Conservation (phyloP, 2,329 filamentous ascomycete genomes). For the Nemania sp. region DNA sequence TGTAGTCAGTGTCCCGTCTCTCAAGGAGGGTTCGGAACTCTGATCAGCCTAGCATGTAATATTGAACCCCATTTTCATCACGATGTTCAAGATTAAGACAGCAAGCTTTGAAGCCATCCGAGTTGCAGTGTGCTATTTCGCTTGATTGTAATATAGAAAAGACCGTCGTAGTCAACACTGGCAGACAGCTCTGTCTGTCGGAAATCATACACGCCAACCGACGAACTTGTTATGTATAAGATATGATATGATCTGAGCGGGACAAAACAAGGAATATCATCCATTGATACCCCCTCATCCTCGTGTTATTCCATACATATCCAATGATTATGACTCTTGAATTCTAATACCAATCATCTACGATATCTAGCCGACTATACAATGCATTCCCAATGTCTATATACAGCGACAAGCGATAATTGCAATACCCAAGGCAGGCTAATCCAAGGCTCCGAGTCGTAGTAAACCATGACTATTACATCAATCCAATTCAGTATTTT, state of each 20-base stretch:
- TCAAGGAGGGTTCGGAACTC: slow-evolving; percentile 24
- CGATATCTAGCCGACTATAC: too few relatives aligned
- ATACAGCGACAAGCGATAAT: slow-evolving; percentile 6
- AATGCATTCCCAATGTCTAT: background rate
- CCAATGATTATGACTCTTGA: background rate
- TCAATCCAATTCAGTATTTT: too few relatives aligned
- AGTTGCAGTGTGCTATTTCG: too few relatives aligned
- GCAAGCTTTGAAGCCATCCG: too few relatives aligned
- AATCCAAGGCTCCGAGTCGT: background rate
- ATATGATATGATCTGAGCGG: too few relatives aligned
- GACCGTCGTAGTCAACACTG: too few relatives aligned
- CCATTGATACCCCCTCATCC: background rate
- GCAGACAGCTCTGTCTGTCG: too few relatives aligned
- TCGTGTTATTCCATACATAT: background rate
- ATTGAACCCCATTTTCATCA: too few relatives aligned
- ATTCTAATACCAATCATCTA: background rate
- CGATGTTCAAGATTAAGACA: too few relatives aligned
- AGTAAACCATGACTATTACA: slow-evolving; percentile 35
- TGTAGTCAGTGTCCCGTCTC: slow-evolving; percentile 49
- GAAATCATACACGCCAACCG: too few relatives aligned
- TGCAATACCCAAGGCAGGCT: background rate
- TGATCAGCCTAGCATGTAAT: background rate
- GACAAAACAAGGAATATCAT: background rate
- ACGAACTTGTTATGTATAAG: too few relatives aligned
- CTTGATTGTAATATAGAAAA: too few relatives aligned